Evolutionary conservation across 768 basidiomycete species (phyloP).

Genomic region (Russula vinacea): DNA sequence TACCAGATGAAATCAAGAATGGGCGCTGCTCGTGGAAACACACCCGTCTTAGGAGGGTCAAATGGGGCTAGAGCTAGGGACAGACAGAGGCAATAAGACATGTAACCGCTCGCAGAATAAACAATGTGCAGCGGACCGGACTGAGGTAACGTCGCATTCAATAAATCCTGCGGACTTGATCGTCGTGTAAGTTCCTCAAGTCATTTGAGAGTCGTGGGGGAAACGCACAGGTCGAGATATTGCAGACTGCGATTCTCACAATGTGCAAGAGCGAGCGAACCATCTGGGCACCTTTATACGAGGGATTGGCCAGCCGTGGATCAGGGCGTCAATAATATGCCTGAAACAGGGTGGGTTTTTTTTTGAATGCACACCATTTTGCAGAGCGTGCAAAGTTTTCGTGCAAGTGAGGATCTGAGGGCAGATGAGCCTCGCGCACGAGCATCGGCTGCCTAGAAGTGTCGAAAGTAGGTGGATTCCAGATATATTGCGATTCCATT

Average conservation of each 20-base stretch:
- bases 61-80: constrained; percentile 11
- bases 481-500: constrained; percentile 18
- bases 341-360: not conserved
- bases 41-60: constrained; percentile 10
- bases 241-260: constrained; percentile 71
- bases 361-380: constrained; percentile 25
- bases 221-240: constrained; percentile 45
- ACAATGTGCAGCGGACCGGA: constrained; percentile 10
- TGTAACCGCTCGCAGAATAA: not conserved
- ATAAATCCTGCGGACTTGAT: constrained; percentile 13
- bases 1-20: constrained; percentile 85
- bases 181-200: not conserved
- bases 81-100: not conserved
- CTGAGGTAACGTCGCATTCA: constrained; percentile 9
- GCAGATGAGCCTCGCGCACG: constrained; percentile 5
- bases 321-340: constrained; percentile 3
- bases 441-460: constrained; percentile 18
- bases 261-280: constrained; percentile 60
- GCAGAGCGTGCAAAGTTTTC: constrained; percentile 30
- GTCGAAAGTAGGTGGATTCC: constrained; percentile 27
- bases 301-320: not conserved
- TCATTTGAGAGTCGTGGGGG: not conserved
- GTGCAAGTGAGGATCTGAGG: constrained; percentile 16
- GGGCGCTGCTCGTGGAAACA: constrained; percentile 57
- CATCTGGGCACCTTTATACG: constrained; percentile 68